Evolutionary conservation across 1,284 basidiomycete genomes (phyloP).

Genomic region (Ceratobasidium papillatum): DNA sequence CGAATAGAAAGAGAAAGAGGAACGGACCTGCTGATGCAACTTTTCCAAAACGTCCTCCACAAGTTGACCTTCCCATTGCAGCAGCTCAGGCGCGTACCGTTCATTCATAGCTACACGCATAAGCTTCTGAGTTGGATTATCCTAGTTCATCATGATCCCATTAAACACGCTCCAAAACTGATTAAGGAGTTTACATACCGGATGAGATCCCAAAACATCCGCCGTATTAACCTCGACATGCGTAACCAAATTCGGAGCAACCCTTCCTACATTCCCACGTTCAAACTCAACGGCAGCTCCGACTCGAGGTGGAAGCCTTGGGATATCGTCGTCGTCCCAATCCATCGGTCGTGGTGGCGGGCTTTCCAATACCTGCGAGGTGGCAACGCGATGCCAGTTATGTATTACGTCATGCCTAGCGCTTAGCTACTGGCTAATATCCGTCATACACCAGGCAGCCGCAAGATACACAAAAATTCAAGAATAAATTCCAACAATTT

Average conservation of each 20-base stretch:
- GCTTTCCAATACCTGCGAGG: too few species aligned
- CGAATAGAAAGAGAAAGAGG: neutral
- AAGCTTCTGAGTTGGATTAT: conserved; percentile 54
- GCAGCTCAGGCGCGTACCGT: conserved; percentile 80
- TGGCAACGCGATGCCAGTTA: too few species aligned
- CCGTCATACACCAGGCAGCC: too few species aligned
- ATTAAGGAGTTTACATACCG: conserved; percentile 15
- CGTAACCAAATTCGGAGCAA: neutral
- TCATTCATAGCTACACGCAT: conserved; percentile 88
- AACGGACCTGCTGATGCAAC: conserved; percentile 79
- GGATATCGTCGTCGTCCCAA: conserved; percentile 24
- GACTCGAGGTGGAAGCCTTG: conserved; percentile 21
- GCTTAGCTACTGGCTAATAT: too few species aligned
- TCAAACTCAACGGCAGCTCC: conserved; percentile 21
- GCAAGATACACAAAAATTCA: too few species aligned
- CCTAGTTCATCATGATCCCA: too few species aligned
- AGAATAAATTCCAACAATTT: neutral
- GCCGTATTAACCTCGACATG: conserved; percentile 1
- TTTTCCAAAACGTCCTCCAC: conserved; percentile 79
- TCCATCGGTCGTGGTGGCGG: too few species aligned
- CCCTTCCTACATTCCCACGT: neutral
- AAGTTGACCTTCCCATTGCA: conserved; percentile 78
- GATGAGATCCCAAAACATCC: conserved; percentile 17
- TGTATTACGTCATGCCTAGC: too few species aligned
- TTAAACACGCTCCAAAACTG: too few species aligned